These are phyloP conservation scores for Phanerodontia chrysosporium DNA, from an alignment of 768 basidiomycete species.

Conservation along the genomic window DNA sequence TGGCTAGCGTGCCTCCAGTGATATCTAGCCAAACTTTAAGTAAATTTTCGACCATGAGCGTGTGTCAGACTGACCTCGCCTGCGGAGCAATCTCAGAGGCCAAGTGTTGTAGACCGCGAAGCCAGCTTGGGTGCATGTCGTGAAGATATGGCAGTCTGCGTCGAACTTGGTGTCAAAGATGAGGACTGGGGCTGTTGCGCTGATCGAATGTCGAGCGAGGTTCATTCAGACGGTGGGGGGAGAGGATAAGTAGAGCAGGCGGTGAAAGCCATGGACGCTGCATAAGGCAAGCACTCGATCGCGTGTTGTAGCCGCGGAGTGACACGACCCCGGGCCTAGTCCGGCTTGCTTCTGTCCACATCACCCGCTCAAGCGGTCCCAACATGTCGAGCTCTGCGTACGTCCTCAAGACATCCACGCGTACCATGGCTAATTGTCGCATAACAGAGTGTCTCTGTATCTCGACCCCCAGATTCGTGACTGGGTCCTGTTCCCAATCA, in stretches of 20 bases:
- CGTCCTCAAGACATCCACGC: conserved; percentile 3
- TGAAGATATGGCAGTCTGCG: conserved; percentile 76
- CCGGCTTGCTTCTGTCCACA: conserved; percentile 1
- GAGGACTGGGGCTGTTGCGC: conserved; percentile 67
- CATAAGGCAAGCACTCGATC: conserved; percentile 11
- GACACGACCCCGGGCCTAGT: background rate
- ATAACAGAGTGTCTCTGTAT: conserved; percentile 49
- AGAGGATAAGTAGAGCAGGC: background rate
- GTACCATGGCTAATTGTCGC: background rate
- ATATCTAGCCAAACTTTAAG: conserved; percentile 48
- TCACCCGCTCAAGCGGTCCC: background rate
- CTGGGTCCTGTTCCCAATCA: conserved; percentile 94
- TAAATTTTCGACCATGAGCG: conserved; percentile 12
- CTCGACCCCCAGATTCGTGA: conserved; percentile 95
- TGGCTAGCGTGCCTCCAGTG: conserved; percentile 72
- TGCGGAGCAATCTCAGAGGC: conserved; percentile 74
- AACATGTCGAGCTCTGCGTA: conserved; percentile 29
- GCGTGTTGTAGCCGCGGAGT: conserved; percentile 2
- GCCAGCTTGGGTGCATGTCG: conserved; percentile 71
- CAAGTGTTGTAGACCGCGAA: conserved; percentile 79
- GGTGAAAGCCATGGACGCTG: conserved; percentile 5
- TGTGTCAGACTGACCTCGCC: conserved; percentile 54
- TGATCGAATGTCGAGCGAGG: conserved; percentile 80
- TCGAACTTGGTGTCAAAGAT: conserved; percentile 79
- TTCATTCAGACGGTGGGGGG: conserved; percentile 52